Base-by-base conservation (phyloP, 768 basidiomycete genomes). In the Mycena venus region DNA sequence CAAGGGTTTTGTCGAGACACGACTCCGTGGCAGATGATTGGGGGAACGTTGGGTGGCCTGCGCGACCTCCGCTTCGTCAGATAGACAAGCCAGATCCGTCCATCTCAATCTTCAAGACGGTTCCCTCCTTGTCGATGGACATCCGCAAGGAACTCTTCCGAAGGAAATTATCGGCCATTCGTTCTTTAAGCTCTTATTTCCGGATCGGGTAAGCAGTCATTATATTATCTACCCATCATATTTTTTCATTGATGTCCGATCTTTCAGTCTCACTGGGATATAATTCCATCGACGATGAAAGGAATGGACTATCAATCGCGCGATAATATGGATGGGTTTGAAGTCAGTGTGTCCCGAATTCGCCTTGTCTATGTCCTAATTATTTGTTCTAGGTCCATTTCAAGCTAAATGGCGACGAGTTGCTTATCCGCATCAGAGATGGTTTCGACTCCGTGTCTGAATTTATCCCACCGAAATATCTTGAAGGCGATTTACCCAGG, bases 61-160 rank as follows among this genome's bases (percentile, higher is more conserved):
- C 25, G 56, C 27, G 19, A 83, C 86, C 0, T 55, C 68, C 8
- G 11, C 67, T 1, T 58, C 63, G 7, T 21, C 34, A 1, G 70
- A 49, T 19, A 67, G 77, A 38, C 65, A 44, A 38, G 71, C 78
- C 23, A 84, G 84, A 60, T 60, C 21, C 27, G 79, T 89, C 10
- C 81, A 84, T 59, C 78, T 87, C 25, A 84, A 90, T 67, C 38
- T 90, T 1, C 72, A 89, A 4, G 75, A 81, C n/a, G 88, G 88
- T 11, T 61, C 77, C 27, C 78, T 90, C 1, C 80, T 89, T 21
- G 80, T 90, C 12, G 78, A 86, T 14, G 88, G 88, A 12, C 82
- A 82, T 67, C 81, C 84, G 0, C 68, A 86, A 12, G 84, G 86
- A n/a, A 82, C 81, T 27, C 82, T 90, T 15, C 86, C 88, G 0